These are phyloP conservation scores for Eucalyptus globulus DNA, from an alignment of 345 rosid genomes.

Conservation along the genomic window DNA sequence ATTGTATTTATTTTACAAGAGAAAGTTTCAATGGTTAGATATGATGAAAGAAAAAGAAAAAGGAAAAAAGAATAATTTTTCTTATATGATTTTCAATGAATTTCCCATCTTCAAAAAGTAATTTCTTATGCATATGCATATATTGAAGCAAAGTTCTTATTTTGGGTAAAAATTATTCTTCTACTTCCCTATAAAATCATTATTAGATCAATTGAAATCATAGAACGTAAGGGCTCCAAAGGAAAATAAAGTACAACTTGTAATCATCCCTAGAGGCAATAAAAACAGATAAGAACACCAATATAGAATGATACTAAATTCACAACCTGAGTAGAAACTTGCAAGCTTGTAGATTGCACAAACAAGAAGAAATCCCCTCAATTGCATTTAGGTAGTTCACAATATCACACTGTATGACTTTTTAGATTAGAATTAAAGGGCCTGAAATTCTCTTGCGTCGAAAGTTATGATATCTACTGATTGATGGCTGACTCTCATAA, in stretches of 20 bases:
- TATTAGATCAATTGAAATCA: not conserved
- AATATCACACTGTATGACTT: not conserved
- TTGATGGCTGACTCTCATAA: not conserved
- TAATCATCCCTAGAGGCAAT: not conserved
- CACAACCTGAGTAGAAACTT: not conserved
- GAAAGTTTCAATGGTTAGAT: not conserved
- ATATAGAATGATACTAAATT: not conserved
- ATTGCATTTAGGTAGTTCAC: not conserved
- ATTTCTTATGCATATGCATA: fast-evolving
- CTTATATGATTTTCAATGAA: not conserved
- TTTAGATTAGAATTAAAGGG: not conserved
- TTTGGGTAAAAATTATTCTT: not conserved
- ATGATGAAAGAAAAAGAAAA: not conserved
- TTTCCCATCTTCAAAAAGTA: not conserved
- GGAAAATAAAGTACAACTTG: not conserved
- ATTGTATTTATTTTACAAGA: not conserved
- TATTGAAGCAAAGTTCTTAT: not conserved
- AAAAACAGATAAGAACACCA: not conserved
- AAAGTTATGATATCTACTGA: not conserved
- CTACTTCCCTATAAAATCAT: not conserved
- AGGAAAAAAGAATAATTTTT: fast-evolving
- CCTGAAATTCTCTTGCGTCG: not conserved
- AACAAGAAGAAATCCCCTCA: not conserved
- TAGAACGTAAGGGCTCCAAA: not conserved
- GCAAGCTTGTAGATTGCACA: not conserved